phyloP scores from a whole-genome alignment of 23 red algal species.

The Chondrus crispus region DNA sequence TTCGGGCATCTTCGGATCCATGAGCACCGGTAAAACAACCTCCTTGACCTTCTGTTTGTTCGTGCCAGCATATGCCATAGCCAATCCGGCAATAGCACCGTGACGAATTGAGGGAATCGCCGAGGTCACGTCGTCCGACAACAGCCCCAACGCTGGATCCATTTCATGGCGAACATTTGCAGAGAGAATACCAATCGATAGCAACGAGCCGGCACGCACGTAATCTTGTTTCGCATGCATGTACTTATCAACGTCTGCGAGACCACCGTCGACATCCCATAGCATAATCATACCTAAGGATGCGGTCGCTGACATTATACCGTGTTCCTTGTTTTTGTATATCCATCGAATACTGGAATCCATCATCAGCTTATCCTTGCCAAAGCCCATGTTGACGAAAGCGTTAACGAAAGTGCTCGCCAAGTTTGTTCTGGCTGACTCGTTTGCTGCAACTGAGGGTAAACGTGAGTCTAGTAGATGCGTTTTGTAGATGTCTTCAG shows the following conservation, averaged over 20 bases:
- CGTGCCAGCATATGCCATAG: constrained; percentile 93
- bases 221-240: constrained; percentile 86
- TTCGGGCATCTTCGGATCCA: constrained; percentile 55
- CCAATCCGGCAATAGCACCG: constrained; percentile 87
- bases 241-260: constrained; percentile 92
- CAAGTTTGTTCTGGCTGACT: constrained; percentile 92
- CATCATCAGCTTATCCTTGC: constrained; percentile 88
- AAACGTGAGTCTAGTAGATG: constrained; percentile 79
- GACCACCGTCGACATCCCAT: constrained; percentile 89
- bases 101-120: constrained; percentile 36
- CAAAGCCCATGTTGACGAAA: constrained; percentile 95
- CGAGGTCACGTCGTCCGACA: constrained; percentile 61
- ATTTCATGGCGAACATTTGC: constrained; percentile 82
- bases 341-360: constrained; percentile 85
- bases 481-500: constrained; percentile 98
- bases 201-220: constrained; percentile 85
- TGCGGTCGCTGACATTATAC: constrained; percentile 94
- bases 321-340: constrained; percentile 93
- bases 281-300: constrained; percentile 94
- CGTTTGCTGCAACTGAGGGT: constrained; percentile 28
- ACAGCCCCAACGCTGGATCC: constrained; percentile 87
- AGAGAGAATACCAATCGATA: constrained; percentile 84
- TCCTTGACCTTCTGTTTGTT: constrained; percentile 66
- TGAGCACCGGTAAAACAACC: constrained; percentile 74
- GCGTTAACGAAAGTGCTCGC: constrained; percentile 96